Evolutionary conservation across 73 alveolate species (phyloP).

Genomic region (Paramecium sonneborni): DNA sequence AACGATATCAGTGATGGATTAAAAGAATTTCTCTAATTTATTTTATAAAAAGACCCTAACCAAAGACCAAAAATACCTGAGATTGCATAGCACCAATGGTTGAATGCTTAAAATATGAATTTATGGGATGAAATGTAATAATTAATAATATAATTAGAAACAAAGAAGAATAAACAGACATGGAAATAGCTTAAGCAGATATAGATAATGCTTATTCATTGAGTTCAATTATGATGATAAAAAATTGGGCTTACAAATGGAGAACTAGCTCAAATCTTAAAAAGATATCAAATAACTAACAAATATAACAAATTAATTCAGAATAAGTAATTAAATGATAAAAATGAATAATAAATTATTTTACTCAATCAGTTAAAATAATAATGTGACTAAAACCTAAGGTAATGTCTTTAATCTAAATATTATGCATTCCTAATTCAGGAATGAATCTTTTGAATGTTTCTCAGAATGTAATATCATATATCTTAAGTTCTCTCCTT

Average conservation of each 20-base stretch:
- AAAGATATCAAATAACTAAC: not conserved
- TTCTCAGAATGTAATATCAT: not conserved
- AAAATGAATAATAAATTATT: not conserved
- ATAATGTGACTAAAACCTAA: not conserved
- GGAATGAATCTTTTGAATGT: not conserved
- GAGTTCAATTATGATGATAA: constrained; percentile 44
- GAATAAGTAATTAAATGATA: constrained; percentile 1
- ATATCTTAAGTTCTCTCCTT: not conserved
- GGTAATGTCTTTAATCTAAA: not conserved
- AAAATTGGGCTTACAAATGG: constrained; percentile 52
- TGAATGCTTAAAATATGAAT: constrained; percentile 27
- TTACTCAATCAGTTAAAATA: constrained; percentile 14
- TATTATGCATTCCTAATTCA: constrained; percentile 7
- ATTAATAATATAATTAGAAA: not conserved
- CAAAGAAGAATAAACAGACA: not conserved
- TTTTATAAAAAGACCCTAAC: constrained; percentile 88
- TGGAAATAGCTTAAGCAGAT: not conserved
- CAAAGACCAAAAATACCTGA: constrained; percentile 67
- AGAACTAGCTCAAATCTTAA: constrained; percentile 35
- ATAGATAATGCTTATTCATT: constrained; percentile 54
- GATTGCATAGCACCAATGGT: constrained; percentile 50
- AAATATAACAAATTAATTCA: not conserved
- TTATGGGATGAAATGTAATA: constrained; percentile 53
- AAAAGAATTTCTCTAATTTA: constrained; percentile 68
- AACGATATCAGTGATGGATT: constrained; percentile 78